phyloP scores from a whole-genome alignment of 495 filamentous ascomycete species.

The Rhypophila decipiens region DNA sequence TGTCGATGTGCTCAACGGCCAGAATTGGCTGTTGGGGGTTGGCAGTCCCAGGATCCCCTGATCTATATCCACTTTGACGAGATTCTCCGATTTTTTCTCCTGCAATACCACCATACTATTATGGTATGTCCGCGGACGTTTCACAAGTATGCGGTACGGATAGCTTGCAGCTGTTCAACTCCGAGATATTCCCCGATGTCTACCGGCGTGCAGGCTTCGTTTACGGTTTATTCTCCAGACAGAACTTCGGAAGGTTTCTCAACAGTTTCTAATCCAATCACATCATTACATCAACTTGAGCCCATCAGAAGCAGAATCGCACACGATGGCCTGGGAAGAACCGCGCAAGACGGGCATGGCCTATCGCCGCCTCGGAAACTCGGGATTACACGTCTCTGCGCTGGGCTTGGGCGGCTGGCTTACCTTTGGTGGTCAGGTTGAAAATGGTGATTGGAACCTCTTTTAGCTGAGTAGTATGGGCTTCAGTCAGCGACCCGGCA shows the following conservation, averaged over 20 bases:
- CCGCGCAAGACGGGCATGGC: conserved; percentile 22
- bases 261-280: background rate
- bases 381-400: conserved; percentile 58
- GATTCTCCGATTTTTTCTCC: background rate
- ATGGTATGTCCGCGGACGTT: no score
- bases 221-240: background rate
- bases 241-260: background rate
- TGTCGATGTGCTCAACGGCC: background rate
- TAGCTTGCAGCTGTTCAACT: no score
- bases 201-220: background rate
- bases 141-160: no score
- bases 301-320: background rate
- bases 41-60: conserved; percentile 5
- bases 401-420: conserved; percentile 58
- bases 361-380: conserved; percentile 56
- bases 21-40: conserved; percentile 7
- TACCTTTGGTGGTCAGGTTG: conserved; percentile 46
- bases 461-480: no score
- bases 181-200: conserved; percentile 13
- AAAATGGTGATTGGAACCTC: no score
- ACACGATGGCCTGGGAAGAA: conserved; percentile 24
- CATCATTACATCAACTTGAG: background rate
- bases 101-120: no score
- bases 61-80: background rate
- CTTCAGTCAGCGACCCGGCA: no score